Conservation (phyloP, 441 rosid genomes). For the Gossypium lobatum region DNA sequence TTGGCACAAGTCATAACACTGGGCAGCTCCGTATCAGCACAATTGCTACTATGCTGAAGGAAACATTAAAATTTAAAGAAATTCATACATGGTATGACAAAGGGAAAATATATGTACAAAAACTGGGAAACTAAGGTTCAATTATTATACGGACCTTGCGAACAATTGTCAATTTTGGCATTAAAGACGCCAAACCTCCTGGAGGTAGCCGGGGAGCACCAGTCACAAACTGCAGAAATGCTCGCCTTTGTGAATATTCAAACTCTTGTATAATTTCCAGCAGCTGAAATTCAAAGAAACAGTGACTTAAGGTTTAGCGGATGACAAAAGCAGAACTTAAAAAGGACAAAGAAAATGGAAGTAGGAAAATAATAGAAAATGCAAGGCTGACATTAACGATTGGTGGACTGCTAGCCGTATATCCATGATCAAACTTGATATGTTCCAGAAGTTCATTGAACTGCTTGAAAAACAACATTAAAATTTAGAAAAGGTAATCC, state of each 20-base stretch:
- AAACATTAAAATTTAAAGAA: constrained; percentile 5
- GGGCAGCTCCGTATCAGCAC: constrained; percentile 74
- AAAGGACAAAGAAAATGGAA: background rate
- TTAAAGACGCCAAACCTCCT: constrained; percentile 87
- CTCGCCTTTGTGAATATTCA: constrained; percentile 52
- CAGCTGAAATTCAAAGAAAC: constrained; percentile 39
- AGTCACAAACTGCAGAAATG: constrained; percentile 90
- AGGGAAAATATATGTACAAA: background rate
- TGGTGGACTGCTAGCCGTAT: constrained; percentile 92
- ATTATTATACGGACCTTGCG: constrained; percentile 52
- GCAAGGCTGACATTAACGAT: constrained; percentile 47
- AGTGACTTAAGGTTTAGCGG: constrained; percentile 5
- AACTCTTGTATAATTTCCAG: constrained; percentile 77
- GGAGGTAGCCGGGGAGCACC: constrained; percentile 97
- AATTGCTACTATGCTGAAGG: constrained; percentile 66
- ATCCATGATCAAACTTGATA: constrained; percentile 97
- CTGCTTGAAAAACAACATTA: constrained; percentile 33
- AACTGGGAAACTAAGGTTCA: background rate
- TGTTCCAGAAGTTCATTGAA: constrained; percentile 79
- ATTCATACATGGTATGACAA: background rate
- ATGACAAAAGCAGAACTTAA: background rate
- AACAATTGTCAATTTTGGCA: constrained; percentile 90
- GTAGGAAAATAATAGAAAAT: constrained; percentile 5
- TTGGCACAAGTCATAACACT: constrained; percentile 99
- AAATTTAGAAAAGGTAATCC: constrained; percentile 13